Conservation (phyloP, 148 eudicot species). For the Rhododendron molle region DNA sequence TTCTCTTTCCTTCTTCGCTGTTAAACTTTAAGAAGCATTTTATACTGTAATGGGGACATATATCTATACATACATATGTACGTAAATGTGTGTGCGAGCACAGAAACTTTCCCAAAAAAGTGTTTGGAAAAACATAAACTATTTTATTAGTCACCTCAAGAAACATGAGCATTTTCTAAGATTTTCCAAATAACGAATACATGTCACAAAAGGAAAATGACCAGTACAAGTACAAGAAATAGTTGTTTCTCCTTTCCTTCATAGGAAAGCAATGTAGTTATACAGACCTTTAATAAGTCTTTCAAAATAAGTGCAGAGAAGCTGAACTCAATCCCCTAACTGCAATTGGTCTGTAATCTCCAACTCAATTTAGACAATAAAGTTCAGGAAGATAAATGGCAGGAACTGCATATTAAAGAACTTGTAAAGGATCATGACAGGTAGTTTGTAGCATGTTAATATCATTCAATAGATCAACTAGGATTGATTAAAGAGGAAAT, state of each 20-base stretch:
- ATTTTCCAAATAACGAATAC: not conserved
- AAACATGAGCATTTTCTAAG: not conserved
- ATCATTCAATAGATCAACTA: not conserved
- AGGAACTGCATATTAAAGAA: not conserved
- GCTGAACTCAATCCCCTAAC: constrained; percentile 6
- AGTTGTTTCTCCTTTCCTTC: not conserved
- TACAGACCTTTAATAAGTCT: not conserved
- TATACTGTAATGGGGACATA: not conserved
- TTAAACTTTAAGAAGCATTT: not conserved
- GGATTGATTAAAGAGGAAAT: not conserved
- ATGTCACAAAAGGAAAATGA: not conserved
- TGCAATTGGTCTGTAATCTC: not conserved
- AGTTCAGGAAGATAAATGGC: not conserved
- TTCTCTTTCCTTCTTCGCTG: not conserved
- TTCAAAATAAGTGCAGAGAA: not conserved
- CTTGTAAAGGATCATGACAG: not conserved
- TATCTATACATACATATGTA: too few species aligned
- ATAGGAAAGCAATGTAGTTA: not conserved
- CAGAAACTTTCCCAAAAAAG: not conserved
- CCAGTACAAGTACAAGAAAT: not conserved
- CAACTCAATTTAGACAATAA: not conserved
- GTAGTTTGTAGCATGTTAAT: not conserved
- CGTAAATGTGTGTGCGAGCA: too few species aligned
- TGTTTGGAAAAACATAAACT: not conserved
- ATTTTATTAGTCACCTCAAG: not conserved